Base-by-base conservation (phyloP, 1,139 yeast genomes). In the Yamadazyma siamensis region DNA sequence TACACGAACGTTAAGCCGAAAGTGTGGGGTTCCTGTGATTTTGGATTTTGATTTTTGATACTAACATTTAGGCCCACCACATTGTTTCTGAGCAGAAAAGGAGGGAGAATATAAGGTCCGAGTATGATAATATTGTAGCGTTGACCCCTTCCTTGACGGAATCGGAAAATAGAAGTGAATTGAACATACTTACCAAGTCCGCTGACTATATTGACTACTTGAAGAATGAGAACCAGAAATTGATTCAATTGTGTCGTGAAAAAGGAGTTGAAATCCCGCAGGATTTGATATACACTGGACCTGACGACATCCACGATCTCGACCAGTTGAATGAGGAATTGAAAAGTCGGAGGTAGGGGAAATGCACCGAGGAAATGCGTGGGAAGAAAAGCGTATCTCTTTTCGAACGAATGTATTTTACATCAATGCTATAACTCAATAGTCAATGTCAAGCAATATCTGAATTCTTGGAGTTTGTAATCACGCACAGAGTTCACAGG, bases 11-110 rank as follows among this genome's bases (percentile, higher is more conserved):
- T 15, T 5, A 11, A 11, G 11, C 17, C n/a, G 23, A 5, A 13
- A 13, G 16, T 25, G 34, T 31, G 34, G 35, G 35, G 31, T 15
- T 7, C 20, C n/a, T 18, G 13, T 23, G 13, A 13, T 23, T 8
- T 21, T 21, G n/a, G n/a, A n/a, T n/a, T 11, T 12, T 10, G 11
- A 16, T 13, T 13, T 4, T 3, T 10, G 23, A 16, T 35, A 39
- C 49, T 42, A 42, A 42, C 46, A 13, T 15, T 6, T 25, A 65
- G 69, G 73, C 73, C 2, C 75, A 68, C 38, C 75, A 68, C 38
- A 68, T 68, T 12, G 74, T 73, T n/a, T 66, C 73, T 1, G 75
- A 68, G 40, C 74, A 68, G 40, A 67, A 65, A 39, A 49, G 75
- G 46, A 52, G 75, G 41, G 72, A 65, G 36, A 66, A 68, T 38